A percentile compares a stretch with the other conserved stretches of the same genome.
Evolutionary conservation across 2,329 filamentous ascomycete species (phyloP).

Genomic region (Fusarium torulosum): DNA sequence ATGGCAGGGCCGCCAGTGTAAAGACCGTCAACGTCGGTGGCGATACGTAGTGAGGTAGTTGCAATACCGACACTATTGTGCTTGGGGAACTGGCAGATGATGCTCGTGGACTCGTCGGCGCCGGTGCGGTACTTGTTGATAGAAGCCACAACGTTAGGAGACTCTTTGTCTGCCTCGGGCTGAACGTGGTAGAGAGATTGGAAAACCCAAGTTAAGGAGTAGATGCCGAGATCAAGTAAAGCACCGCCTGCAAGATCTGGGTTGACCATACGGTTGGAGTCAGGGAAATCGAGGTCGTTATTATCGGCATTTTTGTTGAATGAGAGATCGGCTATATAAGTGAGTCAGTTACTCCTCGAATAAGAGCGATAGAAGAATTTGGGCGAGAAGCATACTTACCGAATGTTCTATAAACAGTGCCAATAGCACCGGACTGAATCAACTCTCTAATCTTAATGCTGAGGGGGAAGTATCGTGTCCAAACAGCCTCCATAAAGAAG

Average conservation of each 20-base stretch:
- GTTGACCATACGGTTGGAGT: conserved; percentile 83
- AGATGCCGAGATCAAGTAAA: conserved; percentile 87
- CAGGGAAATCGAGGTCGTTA: conserved; percentile 67
- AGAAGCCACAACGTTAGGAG: conserved; percentile 75
- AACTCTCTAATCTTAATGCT: conserved; percentile 81
- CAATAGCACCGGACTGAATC: conserved; percentile 66
- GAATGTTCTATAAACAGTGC: conserved; percentile 70
- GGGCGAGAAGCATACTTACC: conserved; percentile 53
- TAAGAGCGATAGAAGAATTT: background rate
- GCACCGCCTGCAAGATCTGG: conserved; percentile 84
- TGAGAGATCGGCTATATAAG: conserved; percentile 66
- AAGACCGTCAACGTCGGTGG: conserved; percentile 71
- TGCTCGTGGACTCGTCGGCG: conserved; percentile 81
- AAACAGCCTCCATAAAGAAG: conserved; percentile 89
- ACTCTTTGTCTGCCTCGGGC: conserved; percentile 73
- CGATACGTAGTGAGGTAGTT: conserved; percentile 72
- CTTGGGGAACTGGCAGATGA: conserved; percentile 80
- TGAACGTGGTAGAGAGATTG: conserved; percentile 88
- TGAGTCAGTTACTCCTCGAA: conserved; percentile 19
- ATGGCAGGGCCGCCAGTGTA: conserved; percentile 74
- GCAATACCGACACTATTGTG: conserved; percentile 79
- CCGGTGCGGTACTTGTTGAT: conserved; percentile 81
- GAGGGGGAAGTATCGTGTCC: conserved; percentile 90
- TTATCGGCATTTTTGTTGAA: conserved; percentile 70
- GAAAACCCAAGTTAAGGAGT: conserved; percentile 91